phyloP scores from a whole-genome alignment of 176 grass and related monocot species.

The Musa itinerans region DNA sequence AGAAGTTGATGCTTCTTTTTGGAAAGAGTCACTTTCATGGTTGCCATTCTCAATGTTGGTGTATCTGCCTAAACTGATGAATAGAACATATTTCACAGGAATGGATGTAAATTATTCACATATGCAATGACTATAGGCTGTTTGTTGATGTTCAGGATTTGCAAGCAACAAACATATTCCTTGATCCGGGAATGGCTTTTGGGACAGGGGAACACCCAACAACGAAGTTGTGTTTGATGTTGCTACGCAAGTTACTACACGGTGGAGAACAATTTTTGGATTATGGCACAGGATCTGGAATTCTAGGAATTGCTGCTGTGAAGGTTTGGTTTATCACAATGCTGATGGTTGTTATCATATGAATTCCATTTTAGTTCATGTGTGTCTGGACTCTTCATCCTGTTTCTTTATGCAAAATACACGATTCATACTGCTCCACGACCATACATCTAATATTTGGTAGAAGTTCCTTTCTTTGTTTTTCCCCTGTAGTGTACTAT shows the following conservation, averaged over 20 bases:
- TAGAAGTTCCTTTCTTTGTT: neutral
- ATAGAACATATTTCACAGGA: neutral
- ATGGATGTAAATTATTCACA: neutral
- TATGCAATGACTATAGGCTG: neutral
- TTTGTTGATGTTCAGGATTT: constrained; percentile 39
- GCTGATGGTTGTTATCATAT: constrained; percentile 5
- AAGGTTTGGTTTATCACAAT: constrained; percentile 41
- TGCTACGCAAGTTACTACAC: constrained; percentile 44
- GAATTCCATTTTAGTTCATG: neutral
- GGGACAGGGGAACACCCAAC: constrained; percentile 84
- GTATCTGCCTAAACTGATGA: neutral
- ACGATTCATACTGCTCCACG: neutral
- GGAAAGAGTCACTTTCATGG: too few species aligned
- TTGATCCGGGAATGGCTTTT: constrained; percentile 82
- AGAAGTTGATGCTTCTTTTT: neutral
- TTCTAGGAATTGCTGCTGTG: constrained; percentile 75
- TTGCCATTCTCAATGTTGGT: neutral
- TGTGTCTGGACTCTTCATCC: neutral
- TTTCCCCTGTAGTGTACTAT: too few species aligned
- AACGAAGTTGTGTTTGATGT: constrained; percentile 73
- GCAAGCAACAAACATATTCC: constrained; percentile 77
- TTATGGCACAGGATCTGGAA: constrained; percentile 79
- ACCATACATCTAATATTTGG: neutral
- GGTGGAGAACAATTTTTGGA: constrained; percentile 72
- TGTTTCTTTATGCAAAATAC: neutral